Percentiles rank a stretch among this genome's conserved stretches.
Conservation (phyloP, 371 early-diverging fungal genomes). For the Apophysomyces variabilis region DNA sequence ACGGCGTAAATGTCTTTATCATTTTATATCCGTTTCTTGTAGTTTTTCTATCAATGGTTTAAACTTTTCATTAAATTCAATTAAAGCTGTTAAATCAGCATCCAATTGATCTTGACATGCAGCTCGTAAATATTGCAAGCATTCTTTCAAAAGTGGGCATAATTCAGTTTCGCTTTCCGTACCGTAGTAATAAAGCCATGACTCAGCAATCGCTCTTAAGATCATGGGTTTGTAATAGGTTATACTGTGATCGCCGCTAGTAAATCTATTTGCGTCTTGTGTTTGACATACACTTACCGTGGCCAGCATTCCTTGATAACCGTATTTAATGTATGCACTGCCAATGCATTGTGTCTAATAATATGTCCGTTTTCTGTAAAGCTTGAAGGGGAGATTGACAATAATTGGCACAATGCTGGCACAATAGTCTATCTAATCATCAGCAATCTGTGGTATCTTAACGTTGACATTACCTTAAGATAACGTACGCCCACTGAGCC, state of each 20-base stretch:
- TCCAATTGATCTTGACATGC: conserved; percentile 3
- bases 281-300: conserved; percentile 24
- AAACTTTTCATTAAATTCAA: conserved; percentile 7
- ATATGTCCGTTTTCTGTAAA: background rate
- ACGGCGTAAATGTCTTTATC: background rate
- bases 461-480: conserved; percentile 27
- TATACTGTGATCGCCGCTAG: conserved; percentile 19
- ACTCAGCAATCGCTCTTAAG: conserved; percentile 28
- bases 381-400: background rate
- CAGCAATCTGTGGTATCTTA: background rate
- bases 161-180: conserved; percentile 18
- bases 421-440: conserved; percentile 16
- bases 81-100: background rate
- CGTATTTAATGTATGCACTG: conserved; percentile 19
- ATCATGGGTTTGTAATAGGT: conserved; percentile 26
- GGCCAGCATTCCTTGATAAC: conserved; percentile 42
- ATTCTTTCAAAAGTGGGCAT: conserved; percentile 19
- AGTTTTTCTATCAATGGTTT: background rate
- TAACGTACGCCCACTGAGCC: conserved; percentile 33
- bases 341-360: conserved; percentile 18
- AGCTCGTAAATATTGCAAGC: background rate
- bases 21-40: background rate
- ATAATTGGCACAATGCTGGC: conserved; percentile 18
- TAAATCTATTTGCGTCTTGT: background rate
- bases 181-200: conserved; percentile 29